phyloP scores from a whole-genome alignment of 495 filamentous ascomycete genomes.

The Choiromyces venosus region DNA sequence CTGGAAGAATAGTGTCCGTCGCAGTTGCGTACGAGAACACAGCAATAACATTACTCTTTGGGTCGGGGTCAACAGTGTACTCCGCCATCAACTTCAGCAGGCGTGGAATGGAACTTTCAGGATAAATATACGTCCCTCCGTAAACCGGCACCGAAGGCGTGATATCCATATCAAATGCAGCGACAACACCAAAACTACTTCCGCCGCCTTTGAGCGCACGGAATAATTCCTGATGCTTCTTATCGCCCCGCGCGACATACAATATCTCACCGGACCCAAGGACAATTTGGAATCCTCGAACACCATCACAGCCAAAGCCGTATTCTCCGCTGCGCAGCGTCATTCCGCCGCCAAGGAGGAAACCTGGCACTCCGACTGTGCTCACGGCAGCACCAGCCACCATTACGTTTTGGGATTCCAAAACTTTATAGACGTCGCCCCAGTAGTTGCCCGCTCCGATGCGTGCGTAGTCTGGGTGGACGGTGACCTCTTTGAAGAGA shows the following conservation, averaged over 20 bases:
- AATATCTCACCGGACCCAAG: conserved; percentile 38
- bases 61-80: no score
- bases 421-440: conserved; percentile 48
- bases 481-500: conserved; percentile 8
- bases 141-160: conserved; percentile 16
- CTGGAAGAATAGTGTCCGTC: background rate
- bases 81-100: no score
- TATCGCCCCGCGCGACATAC: no score
- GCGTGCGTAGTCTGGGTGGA: conserved; percentile 11
- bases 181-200: conserved; percentile 47
- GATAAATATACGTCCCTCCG: conserved; percentile 11
- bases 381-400: conserved; percentile 51
- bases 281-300: conserved; percentile 37
- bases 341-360: conserved; percentile 42
- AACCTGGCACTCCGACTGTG: conserved; percentile 46
- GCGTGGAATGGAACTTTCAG: no score
- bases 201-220: conserved; percentile 45
- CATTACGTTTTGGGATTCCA: conserved; percentile 48
- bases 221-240: conserved; percentile 7
- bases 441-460: conserved; percentile 53
- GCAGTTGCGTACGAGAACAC: no score
- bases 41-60: no score
- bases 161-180: conserved; percentile 40
- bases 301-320: conserved; percentile 22
- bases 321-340: conserved; percentile 8